Percentiles rank a stretch among this genome's conserved stretches.
These are phyloP conservation scores for Tardiomyces digboiensis DNA, from an alignment of 1,139 yeast species.

Conservation along the genomic window DNA sequence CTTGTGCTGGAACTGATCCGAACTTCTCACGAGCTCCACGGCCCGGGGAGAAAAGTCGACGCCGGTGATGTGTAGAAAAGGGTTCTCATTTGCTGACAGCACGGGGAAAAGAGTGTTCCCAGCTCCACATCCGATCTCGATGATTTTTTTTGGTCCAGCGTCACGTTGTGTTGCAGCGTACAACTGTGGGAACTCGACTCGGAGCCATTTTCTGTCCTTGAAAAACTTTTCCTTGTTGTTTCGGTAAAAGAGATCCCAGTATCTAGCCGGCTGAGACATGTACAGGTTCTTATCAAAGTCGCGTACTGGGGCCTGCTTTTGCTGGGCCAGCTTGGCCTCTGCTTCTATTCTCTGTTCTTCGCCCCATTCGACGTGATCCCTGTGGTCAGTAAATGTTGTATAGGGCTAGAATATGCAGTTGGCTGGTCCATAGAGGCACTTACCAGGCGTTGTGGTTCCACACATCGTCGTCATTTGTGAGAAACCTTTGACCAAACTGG, in stretches of 20 bases:
- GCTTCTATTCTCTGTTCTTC: slow-evolving; percentile 78
- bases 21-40: slow-evolving; percentile 63
- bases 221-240: slow-evolving; percentile 89
- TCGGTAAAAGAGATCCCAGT: slow-evolving; percentile 92
- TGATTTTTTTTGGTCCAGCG: slow-evolving; percentile 59
- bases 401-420: no score
- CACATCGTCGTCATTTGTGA: slow-evolving; percentile 62
- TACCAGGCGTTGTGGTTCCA: slow-evolving; percentile 89
- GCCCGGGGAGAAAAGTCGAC: slow-evolving; percentile 91
- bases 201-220: slow-evolving; percentile 94
- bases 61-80: slow-evolving; percentile 64
- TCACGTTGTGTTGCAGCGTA: slow-evolving; percentile 68
- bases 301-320: slow-evolving; percentile 71
- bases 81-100: slow-evolving; percentile 69
- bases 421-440: slow-evolving; percentile 2
- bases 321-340: slow-evolving; percentile 61
- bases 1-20: slow-evolving; percentile 52
- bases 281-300: slow-evolving; percentile 73
- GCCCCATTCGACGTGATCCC: slow-evolving; percentile 96
- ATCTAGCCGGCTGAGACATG: slow-evolving; percentile 82
- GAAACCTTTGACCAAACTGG: slow-evolving; percentile 78
- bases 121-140: slow-evolving; percentile 98
- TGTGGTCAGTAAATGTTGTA: slow-evolving; percentile 15
- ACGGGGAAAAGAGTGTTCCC: slow-evolving; percentile 96
- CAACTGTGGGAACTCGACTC: slow-evolving; percentile 83